Evolutionary conservation across 1,284 basidiomycete species (phyloP).

Genomic region (Leucoagaricus sp.): DNA sequence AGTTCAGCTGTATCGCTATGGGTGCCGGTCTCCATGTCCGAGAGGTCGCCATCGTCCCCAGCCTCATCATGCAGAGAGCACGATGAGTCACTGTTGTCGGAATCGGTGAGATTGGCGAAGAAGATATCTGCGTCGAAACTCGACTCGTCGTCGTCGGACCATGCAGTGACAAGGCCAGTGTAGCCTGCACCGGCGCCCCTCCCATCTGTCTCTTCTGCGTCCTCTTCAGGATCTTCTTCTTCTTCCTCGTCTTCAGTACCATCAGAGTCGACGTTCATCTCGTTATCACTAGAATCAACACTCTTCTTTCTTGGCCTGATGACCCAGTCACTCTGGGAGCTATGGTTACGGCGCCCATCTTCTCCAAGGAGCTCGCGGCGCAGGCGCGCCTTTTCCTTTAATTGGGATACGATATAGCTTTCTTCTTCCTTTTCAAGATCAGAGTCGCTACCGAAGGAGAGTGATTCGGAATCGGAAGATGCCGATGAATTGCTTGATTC

Average conservation of each 20-base stretch:
- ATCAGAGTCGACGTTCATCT: conserved; percentile 55
- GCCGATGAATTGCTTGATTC: conserved; percentile 34
- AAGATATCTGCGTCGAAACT: conserved; percentile 79
- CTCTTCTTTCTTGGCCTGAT: conserved; percentile 69
- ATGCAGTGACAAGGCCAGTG: conserved; percentile 63
- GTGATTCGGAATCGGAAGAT: conserved; percentile 30
- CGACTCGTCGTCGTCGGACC: conserved; percentile 75
- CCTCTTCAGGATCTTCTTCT: conserved; percentile 48
- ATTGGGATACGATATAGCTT: conserved; percentile 54
- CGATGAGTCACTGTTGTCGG: conserved; percentile 29
- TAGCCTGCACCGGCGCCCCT: conserved; percentile 44
- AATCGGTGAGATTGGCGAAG: conserved; percentile 42
- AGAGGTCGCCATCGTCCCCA: conserved; percentile 44
- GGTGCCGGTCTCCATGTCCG: conserved; percentile 40
- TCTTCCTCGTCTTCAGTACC: conserved; percentile 56
- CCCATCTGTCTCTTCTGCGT: conserved; percentile 48
- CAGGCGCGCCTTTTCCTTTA: conserved; percentile 47
- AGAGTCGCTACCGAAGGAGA: conserved; percentile 50
- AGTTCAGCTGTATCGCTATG: conserved; percentile 35
- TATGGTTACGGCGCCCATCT: conserved; percentile 33
- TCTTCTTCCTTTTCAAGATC: conserved; percentile 65
- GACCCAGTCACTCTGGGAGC: conserved; percentile 55
- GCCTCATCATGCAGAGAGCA: conserved; percentile 12
- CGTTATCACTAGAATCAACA: conserved; percentile 58
- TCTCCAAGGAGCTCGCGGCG: conserved; percentile 58